These are phyloP conservation scores for Sphagnum contortum DNA, from an alignment of 225 moss, liverwort and hornwort species.

Conservation along the genomic window DNA sequence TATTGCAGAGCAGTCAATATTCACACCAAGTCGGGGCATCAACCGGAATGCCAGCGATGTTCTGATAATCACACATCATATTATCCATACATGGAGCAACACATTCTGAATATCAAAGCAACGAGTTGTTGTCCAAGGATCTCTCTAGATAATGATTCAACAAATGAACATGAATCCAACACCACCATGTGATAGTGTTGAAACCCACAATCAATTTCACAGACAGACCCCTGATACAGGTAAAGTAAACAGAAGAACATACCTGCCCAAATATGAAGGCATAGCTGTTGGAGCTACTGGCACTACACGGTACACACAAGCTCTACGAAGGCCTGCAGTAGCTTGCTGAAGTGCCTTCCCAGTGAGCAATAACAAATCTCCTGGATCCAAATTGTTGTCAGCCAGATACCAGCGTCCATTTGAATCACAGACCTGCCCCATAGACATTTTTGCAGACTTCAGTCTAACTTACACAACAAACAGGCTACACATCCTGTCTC, in stretches of 20 bases:
- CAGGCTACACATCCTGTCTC: too few relatives aligned
- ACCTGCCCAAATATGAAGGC: slow-evolving; percentile 60
- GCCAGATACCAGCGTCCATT: slow-evolving; percentile 88
- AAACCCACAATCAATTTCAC: too few relatives aligned
- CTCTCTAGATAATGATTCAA: too few relatives aligned
- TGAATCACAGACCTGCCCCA: slow-evolving; percentile 71
- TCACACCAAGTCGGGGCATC: slow-evolving; percentile 81
- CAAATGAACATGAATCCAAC: too few relatives aligned
- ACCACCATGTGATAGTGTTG: too few relatives aligned
- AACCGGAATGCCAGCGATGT: slow-evolving; percentile 85
- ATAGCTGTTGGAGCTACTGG: slow-evolving; percentile 44
- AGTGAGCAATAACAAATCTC: slow-evolving; percentile 69
- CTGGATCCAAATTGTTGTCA: slow-evolving; percentile 65
- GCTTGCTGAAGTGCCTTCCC: slow-evolving; percentile 77
- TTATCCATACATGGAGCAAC: not conserved
- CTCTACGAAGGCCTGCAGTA: slow-evolving; percentile 60
- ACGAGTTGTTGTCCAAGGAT: too few relatives aligned
- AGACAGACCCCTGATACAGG: too few relatives aligned
- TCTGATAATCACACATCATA: slow-evolving; percentile 25
- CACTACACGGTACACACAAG: slow-evolving; percentile 64
- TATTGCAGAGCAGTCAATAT: slow-evolving; percentile 78
- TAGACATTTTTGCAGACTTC: slow-evolving; percentile 3
- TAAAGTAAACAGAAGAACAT: slow-evolving; percentile 2
- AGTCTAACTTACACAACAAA: too few relatives aligned
- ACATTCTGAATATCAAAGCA: too few relatives aligned